phyloP scores from a whole-genome alignment of 2,329 filamentous ascomycete species.

The Scorias spongiosa region DNA sequence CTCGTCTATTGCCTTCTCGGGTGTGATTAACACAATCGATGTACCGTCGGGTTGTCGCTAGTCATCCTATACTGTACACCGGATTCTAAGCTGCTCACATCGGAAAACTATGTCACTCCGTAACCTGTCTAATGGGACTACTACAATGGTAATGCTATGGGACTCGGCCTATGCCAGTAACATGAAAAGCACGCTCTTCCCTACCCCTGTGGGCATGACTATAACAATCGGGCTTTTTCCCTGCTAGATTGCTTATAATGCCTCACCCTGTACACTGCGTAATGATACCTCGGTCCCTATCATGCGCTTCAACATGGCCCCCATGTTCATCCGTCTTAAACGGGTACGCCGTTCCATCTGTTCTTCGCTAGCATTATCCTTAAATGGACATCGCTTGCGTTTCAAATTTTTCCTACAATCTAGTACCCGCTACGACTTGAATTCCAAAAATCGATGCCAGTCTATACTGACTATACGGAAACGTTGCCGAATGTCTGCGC shows the following conservation, averaged over 20 bases:
- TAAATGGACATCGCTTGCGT: constrained; percentile 1
- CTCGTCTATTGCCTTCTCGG: background rate
- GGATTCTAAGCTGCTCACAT: background rate
- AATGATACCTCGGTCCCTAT: constrained; percentile 2
- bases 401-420: constrained; percentile 1
- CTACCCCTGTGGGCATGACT: background rate
- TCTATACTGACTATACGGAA: constrained; percentile 3
- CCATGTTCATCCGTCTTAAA: constrained; percentile 1
- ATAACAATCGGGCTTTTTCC: constrained; percentile 1
- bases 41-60: background rate
- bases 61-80: background rate
- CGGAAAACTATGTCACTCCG: background rate
- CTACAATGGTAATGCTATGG: background rate
- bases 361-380: constrained; percentile 1
- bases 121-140: background rate
- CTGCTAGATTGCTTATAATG: constrained; percentile 1
- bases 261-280: constrained; percentile 2
- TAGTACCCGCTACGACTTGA: constrained; percentile 1
- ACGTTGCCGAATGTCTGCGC: background rate
- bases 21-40: background rate
- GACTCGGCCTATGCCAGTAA: background rate
- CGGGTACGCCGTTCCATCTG: background rate
- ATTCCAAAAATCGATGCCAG: constrained; percentile 3
- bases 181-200: background rate
- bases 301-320: constrained; percentile 1